Percentiles rank a stretch among this genome's conserved stretches.
Conservation (phyloP, 805 yeast species). For the Myxozyma kluyveri region DNA sequence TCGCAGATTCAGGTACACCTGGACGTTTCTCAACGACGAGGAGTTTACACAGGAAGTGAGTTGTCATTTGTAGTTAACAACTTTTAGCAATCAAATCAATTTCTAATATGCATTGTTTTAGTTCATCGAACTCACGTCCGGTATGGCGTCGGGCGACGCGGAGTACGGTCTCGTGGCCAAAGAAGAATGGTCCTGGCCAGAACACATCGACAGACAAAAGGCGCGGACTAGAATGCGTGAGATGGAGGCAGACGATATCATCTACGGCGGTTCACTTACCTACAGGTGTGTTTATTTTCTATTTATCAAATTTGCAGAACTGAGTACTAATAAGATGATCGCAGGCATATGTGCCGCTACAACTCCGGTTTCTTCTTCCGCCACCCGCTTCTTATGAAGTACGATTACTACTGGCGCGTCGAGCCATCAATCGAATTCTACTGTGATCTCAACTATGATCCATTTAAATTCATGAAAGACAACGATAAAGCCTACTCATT, state of each 20-base stretch:
- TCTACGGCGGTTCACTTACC: conserved; percentile 65
- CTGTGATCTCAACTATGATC: conserved; percentile 69
- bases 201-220: conserved; percentile 69
- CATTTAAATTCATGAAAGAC: conserved; percentile 78
- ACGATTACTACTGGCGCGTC: conserved; percentile 91
- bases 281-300: conserved; percentile 38
- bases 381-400: conserved; percentile 70
- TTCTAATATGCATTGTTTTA: too few species aligned
- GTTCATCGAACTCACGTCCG: conserved; percentile 64
- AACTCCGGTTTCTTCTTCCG: conserved; percentile 87
- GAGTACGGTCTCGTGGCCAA: conserved; percentile 72
- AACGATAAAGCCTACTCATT: conserved; percentile 71
- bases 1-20: conserved; percentile 74
- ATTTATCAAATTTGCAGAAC: too few species aligned
- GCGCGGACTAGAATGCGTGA: conserved; percentile 57
- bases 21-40: conserved; percentile 92
- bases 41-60: conserved; percentile 65
- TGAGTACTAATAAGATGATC: conserved; percentile 39
- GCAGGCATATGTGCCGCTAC: conserved; percentile 86
- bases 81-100: too few species aligned
- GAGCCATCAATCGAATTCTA: conserved; percentile 79
- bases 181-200: conserved; percentile 86
- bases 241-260: conserved; percentile 52
- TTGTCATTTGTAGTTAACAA: background rate
- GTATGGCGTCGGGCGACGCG: conserved; percentile 72